Evolutionary conservation across 352 stramenopile genomes (phyloP).

Genomic region (Thraustotheca clavata): DNA sequence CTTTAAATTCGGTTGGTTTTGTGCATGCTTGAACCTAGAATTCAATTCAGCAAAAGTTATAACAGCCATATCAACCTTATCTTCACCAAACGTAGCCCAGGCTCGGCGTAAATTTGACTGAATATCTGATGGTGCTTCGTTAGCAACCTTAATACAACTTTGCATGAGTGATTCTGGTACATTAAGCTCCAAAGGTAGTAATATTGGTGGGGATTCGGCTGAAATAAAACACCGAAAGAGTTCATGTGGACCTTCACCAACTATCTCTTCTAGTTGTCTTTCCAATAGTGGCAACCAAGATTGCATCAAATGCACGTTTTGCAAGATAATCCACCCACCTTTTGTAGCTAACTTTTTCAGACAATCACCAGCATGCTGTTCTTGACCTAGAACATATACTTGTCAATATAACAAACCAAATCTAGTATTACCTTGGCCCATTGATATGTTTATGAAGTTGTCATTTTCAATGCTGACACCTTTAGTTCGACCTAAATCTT

Average conservation of each 20-base stretch:
- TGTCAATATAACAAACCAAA: background rate
- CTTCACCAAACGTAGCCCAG: slow-evolving; percentile 92
- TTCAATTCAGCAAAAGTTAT: no score
- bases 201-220: slow-evolving; percentile 81
- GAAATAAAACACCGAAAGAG: slow-evolving; percentile 96
- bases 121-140: slow-evolving; percentile 93
- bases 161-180: slow-evolving; percentile 95
- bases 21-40: slow-evolving; percentile 57
- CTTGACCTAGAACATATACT: slow-evolving; percentile 54
- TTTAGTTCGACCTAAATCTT: slow-evolving; percentile 80
- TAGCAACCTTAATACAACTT: slow-evolving; percentile 93
- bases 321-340: slow-evolving; percentile 93
- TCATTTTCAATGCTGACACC: slow-evolving; percentile 88
- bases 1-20: slow-evolving; percentile 88
- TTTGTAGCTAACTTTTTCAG: slow-evolving; percentile 86
- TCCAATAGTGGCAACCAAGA: slow-evolving; percentile 92
- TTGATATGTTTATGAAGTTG: slow-evolving; percentile 96
- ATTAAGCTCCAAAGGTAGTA: slow-evolving; percentile 91
- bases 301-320: slow-evolving; percentile 95
- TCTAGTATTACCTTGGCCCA: slow-evolving; percentile 40
- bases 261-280: slow-evolving; percentile 85
- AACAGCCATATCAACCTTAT: slow-evolving; percentile 40
- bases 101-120: slow-evolving; percentile 91
- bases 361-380: slow-evolving; percentile 87
- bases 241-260: slow-evolving; percentile 83